These are phyloP conservation scores for Lepiota venenata DNA, from an alignment of 768 basidiomycete species.

Conservation along the genomic window DNA sequence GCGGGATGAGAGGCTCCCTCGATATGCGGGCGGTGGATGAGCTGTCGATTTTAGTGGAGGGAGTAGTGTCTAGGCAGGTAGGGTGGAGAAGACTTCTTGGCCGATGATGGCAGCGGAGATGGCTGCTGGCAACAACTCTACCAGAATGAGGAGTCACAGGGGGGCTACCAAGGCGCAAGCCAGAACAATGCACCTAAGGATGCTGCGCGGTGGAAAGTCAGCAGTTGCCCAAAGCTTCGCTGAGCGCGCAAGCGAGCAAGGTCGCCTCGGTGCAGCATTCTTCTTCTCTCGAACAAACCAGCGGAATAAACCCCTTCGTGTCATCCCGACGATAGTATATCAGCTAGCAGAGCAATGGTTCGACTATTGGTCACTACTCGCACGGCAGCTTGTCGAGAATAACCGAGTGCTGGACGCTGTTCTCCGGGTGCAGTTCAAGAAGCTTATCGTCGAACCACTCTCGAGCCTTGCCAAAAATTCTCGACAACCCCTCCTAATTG, in stretches of 20 bases:
- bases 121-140: no score
- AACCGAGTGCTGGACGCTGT: neutral
- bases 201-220: slow-evolving; percentile 8
- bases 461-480: neutral
- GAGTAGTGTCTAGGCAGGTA: no score
- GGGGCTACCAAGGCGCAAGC: no score
- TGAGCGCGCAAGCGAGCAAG: neutral
- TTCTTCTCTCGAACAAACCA: slow-evolving; percentile 4
- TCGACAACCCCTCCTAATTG: neutral
- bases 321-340: slow-evolving; percentile 3
- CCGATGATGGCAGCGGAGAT: no score
- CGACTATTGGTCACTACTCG: neutral
- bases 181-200: no score
- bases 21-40: no score
- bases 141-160: no score
- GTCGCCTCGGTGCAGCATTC: slow-evolving; percentile 3
- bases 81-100: no score
- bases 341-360: neutral
- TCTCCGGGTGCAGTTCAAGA: neutral
- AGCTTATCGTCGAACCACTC: slow-evolving; percentile 3
- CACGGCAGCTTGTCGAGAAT: neutral
- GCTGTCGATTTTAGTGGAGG: no score
- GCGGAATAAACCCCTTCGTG: neutral
- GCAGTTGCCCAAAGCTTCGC: slow-evolving; percentile 8
- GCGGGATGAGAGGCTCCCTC: no score